Evolutionary conservation across 2,329 filamentous ascomycete species (phyloP), one percentile per base, ranked within the genome.

Genomic region (Beauveria sp.): DNA sequence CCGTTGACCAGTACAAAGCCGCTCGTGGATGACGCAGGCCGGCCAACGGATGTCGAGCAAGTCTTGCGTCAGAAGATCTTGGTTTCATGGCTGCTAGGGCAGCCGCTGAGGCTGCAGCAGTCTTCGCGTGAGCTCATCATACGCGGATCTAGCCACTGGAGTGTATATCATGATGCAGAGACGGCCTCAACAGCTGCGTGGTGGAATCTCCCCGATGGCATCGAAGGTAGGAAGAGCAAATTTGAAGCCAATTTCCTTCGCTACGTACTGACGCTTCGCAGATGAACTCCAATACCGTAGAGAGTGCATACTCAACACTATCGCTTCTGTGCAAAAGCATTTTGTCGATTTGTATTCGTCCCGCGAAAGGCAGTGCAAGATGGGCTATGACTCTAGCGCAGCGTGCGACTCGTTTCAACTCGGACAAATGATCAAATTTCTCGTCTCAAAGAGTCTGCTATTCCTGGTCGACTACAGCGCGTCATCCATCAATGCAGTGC

Each of bases 331-430:
- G 1, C 87, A 87, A 63, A 77, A 78, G 1, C 85, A 91, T 70
- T 91, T 91, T 62, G 74, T 92, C 3, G 70, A 72, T 7, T 75
- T 89, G 0, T 92, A 91, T 71, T 83, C 84, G 1, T 88, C 87
- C 10, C 83, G 86, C n/a, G 79, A 75, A 38, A 73, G 77, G 8
- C 89, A 91, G 70, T 92, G 89, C 72, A 85, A 85, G 67, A 79
- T 91, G 0, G 88, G 89, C 58, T 92, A 92, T 72, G 88, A 90
- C 68, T 86, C 85, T 2, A 89, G 85, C 64, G 74, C 81, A 2
- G 84, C 88, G 47, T 92, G 89, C 71, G 89, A 93, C 74, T 86
- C 85, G 2, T 93, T 88, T 68, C 89, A 93, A 72, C 81, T 93
- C 1, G 89, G 89, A 24, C 88, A 92, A 73, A 90, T 90, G 79